phyloP scores from a whole-genome alignment of 1,284 basidiomycete species.

The Gastroboletus turbinatus region DNA sequence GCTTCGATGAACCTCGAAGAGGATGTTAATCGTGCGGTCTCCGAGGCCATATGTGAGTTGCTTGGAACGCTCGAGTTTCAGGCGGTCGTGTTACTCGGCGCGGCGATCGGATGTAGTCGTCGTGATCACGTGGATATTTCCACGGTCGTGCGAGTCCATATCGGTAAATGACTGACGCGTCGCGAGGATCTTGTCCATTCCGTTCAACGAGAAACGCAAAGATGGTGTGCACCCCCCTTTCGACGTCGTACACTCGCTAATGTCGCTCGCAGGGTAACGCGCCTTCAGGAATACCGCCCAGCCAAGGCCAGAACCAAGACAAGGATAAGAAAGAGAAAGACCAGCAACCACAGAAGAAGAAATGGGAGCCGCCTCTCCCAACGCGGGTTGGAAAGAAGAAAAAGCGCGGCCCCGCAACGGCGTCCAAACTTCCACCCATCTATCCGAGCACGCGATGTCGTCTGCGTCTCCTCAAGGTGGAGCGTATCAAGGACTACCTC shows the following conservation, averaged over 20 bases:
- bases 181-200: constrained; percentile 31
- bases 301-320: constrained; percentile 47
- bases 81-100: constrained; percentile 1
- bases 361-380: constrained; percentile 98
- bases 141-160: constrained; percentile 19
- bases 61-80: background rate
- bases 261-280: constrained; percentile 68
- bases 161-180: constrained; percentile 58
- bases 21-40: constrained; percentile 54
- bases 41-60: constrained; percentile 25
- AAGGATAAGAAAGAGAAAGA: constrained; percentile 64
- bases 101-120: constrained; percentile 4
- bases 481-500: constrained; percentile 98
- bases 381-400: constrained; percentile 97
- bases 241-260: constrained; percentile 4
- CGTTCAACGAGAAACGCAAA: constrained; percentile 5
- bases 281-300: constrained; percentile 67
- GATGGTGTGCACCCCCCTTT: constrained; percentile 21
- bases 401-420: constrained; percentile 86
- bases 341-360: constrained; percentile 75
- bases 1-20: constrained; percentile 76
- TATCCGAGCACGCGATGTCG: constrained; percentile 95
- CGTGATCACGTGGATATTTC: constrained; percentile 21
- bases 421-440: constrained; percentile 91
- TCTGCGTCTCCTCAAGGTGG: constrained; percentile 93